These are phyloP conservation scores for Cryptococcus depauperatus DNA, from an alignment of 1,284 basidiomycete genomes.

Conservation along the genomic window DNA sequence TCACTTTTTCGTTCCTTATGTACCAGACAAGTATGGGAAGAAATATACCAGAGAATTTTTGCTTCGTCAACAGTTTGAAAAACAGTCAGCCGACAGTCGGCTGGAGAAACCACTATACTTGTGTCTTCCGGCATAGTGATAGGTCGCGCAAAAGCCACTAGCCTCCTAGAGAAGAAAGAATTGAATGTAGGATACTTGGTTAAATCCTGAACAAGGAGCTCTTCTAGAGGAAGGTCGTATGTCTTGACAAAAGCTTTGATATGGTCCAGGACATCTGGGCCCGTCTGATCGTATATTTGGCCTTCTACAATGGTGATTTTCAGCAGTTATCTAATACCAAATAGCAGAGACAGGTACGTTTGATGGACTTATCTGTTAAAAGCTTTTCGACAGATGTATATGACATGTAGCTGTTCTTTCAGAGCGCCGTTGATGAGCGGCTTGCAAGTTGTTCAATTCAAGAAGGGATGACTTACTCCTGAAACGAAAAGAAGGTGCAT, in stretches of 20 bases:
- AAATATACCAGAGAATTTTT: constrained; percentile 56
- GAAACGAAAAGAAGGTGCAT: constrained; percentile 69
- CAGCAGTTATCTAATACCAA: neutral
- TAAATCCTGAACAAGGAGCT: constrained; percentile 60
- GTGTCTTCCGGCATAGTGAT: constrained; percentile 56
- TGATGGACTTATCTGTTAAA: constrained; percentile 59
- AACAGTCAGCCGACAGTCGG: constrained; percentile 67
- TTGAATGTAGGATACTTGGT: constrained; percentile 61
- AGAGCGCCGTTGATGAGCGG: constrained; percentile 7
- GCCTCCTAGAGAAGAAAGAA: constrained; percentile 67
- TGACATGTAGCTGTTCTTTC: constrained; percentile 53
- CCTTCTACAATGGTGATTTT: too few relatives aligned
- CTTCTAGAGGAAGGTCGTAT: constrained; percentile 57
- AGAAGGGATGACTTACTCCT: constrained; percentile 21
- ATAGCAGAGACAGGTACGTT: constrained; percentile 45
- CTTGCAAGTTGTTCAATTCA: neutral
- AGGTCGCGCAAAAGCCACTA: constrained; percentile 59
- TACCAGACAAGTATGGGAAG: neutral
- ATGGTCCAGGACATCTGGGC: constrained; percentile 47
- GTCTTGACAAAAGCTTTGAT: constrained; percentile 67
- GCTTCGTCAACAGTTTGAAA: constrained; percentile 57
- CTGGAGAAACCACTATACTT: constrained; percentile 55
- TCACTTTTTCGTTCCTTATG: neutral
- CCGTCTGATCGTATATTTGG: constrained; percentile 42
- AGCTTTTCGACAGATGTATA: constrained; percentile 53